Evolutionary conservation across 2,329 filamentous ascomycete genomes (phyloP), one percentile per base, ranked within the genome.

Genomic region (Trichophaea hybrida): DNA sequence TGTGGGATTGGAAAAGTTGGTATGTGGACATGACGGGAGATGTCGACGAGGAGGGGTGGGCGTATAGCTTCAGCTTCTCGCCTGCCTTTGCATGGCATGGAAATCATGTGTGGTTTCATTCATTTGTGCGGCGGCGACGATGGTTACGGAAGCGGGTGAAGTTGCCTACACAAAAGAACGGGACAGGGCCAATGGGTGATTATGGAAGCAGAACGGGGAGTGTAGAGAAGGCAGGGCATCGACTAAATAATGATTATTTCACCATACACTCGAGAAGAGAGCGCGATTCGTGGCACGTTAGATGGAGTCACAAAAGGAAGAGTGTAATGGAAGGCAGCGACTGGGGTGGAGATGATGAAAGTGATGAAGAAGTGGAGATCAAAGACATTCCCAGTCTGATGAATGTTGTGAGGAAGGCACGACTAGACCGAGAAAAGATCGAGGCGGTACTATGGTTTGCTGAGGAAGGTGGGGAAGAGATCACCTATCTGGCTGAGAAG

Each of bases 1-100:
- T 88, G 70, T 98, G 93, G 93, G 63, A 77, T 7, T 85, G 82
- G 82, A 79, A 78, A 69, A 78, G 77, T 44, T 85, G 82, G 82
- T 85, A 84, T 69, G 82, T 84, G 34, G 82, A 85, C 75, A 88
- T 79, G 88, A 91, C 75, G n/a, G 80, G 85, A 1, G 84, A 85
- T 61, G 82, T 86, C 8, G 93, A 97, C 69, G 85, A 91, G 63
- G 86, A 91, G 64, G 93, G 93, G 2, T 98, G 93, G 93, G 85
- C 94, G 70, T 98, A 98, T 73, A 93, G 88, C 13, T 89, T 96
- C 70, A 84, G 86, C 65, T 98, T 97, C 70, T 76, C 76, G 65
- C 81, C 78, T 61, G 76, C 74, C 46, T 88, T 86, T 65, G 81
- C 82, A 2, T 98, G 93, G 93, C 93, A 98, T 72, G 84, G 84